Conservation (phyloP, 495 filamentous ascomycete genomes). For the Geoglossum glabrum region DNA sequence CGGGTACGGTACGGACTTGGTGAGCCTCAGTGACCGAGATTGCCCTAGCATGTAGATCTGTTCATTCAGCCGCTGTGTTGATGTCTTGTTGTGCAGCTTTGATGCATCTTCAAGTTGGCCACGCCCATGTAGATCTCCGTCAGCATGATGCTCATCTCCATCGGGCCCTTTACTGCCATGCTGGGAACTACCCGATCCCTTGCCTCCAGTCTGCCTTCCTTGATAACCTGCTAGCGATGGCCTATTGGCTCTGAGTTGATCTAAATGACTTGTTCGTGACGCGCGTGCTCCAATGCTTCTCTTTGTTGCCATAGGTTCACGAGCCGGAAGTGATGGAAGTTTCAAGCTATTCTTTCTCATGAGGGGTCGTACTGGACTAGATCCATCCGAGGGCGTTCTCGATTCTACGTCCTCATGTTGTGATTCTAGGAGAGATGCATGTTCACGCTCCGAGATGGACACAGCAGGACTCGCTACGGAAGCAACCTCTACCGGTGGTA, state of each 20-base stretch:
- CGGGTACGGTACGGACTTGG: slow-evolving; percentile 53
- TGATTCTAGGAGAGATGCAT: neutral
- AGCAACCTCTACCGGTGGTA: slow-evolving; percentile 13
- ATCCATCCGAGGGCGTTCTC: slow-evolving; percentile 37
- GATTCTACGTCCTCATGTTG: slow-evolving; percentile 17
- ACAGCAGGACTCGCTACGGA: neutral
- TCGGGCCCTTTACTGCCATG: slow-evolving; percentile 20
- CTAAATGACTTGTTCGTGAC: slow-evolving; percentile 63
- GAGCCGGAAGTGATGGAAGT: slow-evolving; percentile 77
- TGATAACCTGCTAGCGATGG: slow-evolving; percentile 34
- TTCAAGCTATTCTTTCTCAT: slow-evolving; percentile 84
- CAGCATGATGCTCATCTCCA: slow-evolving; percentile 22
- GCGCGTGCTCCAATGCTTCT: slow-evolving; percentile 57
- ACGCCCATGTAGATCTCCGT: slow-evolving; percentile 28
- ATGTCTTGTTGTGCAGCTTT: slow-evolving; percentile 62
- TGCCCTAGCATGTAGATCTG: slow-evolving; percentile 87
- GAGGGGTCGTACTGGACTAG: slow-evolving; percentile 37
- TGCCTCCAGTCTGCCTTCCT: slow-evolving; percentile 40
- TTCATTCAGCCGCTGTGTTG: slow-evolving; percentile 77
- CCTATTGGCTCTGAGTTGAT: slow-evolving; percentile 32
- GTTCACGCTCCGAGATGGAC: slow-evolving; percentile 1
- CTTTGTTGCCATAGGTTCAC: slow-evolving; percentile 61
- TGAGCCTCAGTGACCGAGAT: slow-evolving; percentile 44
- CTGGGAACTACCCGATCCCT: slow-evolving; percentile 13
- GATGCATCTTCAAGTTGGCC: slow-evolving; percentile 22